Conservation (phyloP, 106 monocot genomes). For the Dendrobium catenatum region DNA sequence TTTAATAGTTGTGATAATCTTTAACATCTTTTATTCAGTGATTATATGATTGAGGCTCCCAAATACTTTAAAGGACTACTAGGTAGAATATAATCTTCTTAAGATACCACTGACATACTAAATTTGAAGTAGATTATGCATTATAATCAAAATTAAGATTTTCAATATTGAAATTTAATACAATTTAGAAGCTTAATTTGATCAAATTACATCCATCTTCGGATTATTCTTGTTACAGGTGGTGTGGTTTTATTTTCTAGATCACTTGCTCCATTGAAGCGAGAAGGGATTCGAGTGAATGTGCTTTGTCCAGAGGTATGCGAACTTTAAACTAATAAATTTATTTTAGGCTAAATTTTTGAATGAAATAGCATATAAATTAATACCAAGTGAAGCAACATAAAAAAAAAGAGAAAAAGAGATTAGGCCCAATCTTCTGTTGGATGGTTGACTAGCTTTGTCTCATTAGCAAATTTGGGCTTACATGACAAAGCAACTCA, state of each 20-base stretch:
- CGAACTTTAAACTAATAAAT: background rate
- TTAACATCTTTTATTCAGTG: background rate
- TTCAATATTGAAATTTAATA: background rate
- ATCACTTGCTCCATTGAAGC: slow-evolving; percentile 72
- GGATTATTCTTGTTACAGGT: slow-evolving; percentile 32
- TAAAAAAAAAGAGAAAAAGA: too few relatives aligned
- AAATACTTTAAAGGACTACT: background rate
- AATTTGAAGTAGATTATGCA: background rate
- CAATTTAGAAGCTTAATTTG: background rate
- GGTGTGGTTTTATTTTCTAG: slow-evolving; percentile 93
- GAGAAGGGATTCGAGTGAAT: slow-evolving; percentile 79
- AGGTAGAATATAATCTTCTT: background rate
- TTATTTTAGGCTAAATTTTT: background rate
- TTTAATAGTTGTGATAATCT: too few relatives aligned
- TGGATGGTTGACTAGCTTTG: too few relatives aligned
- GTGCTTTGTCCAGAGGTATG: slow-evolving; percentile 92
- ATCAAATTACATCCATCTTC: background rate
- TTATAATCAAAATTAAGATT: background rate
- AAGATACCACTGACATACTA: background rate
- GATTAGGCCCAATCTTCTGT: too few relatives aligned
- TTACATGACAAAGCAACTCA: too few relatives aligned
- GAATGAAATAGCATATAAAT: too few relatives aligned
- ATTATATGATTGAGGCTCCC: background rate
- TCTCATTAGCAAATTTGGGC: too few relatives aligned
- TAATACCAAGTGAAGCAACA: too few relatives aligned